A percentile compares a stretch with the other conserved stretches of the same genome.
Conservation (phyloP, 208 protist genomes). For the Acanthamoeba healyi region DNA sequence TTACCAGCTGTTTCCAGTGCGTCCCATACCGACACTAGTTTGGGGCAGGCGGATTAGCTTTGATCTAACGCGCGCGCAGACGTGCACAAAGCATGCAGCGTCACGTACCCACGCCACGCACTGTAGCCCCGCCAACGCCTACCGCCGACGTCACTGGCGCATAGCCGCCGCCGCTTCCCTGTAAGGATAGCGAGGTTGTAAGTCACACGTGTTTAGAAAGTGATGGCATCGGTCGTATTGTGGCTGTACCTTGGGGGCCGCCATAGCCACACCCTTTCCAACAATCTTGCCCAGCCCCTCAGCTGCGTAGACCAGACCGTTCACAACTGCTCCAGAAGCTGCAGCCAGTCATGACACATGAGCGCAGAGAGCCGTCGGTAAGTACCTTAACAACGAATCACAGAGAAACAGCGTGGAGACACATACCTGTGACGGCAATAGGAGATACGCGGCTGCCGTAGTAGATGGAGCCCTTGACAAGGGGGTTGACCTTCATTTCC, state of each 20-base stretch:
- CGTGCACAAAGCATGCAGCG: background rate
- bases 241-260: background rate
- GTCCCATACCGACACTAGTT: conserved; percentile 13
- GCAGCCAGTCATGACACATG: background rate
- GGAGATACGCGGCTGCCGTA: conserved; percentile 27
- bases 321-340: conserved; percentile 47
- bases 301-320: conserved; percentile 11
- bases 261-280: conserved; percentile 22
- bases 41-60: no score
- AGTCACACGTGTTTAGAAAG: background rate
- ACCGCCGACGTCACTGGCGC: background rate
- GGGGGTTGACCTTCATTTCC: conserved; percentile 50
- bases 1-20: conserved; percentile 24
- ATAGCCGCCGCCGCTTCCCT: conserved; percentile 27
- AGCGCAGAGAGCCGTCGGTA: background rate
- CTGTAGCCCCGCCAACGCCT: background rate
- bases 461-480: conserved; percentile 35
- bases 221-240: background rate
- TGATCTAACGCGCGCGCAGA: no score
- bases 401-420: background rate
- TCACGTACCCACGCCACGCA: background rate
- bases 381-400: background rate
- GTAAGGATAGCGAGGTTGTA: background rate
- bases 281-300: conserved; percentile 19
- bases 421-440: conserved; percentile 31